Evolutionary conservation across 1,284 basidiomycete genomes (phyloP).

Genomic region (Golubevia sp.): DNA sequence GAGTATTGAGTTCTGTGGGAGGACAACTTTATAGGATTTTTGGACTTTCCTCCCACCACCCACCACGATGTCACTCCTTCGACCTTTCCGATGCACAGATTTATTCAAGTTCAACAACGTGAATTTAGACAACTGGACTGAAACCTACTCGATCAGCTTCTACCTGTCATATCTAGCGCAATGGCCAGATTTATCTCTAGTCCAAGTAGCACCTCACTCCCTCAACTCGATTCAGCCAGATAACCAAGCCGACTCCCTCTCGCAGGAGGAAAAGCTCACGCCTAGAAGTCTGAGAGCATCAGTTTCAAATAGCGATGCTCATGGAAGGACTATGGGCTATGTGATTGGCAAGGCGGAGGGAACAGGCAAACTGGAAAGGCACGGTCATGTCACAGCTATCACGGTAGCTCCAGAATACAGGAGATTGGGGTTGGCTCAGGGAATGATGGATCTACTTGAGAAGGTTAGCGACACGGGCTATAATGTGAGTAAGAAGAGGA

Average conservation of each 20-base stretch:
- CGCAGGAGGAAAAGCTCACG: background rate
- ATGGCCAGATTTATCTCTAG: conserved; percentile 86
- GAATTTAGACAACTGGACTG: conserved; percentile 90
- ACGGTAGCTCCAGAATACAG: conserved; percentile 90
- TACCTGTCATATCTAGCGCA: conserved; percentile 82
- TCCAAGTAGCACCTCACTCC: conserved; percentile 71
- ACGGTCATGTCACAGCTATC: conserved; percentile 79
- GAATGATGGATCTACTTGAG: conserved; percentile 81
- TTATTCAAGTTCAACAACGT: conserved; percentile 92
- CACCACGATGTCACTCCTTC: conserved; percentile 80
- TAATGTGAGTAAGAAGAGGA: conserved; percentile 3
- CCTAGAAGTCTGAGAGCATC: background rate
- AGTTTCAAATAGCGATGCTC: background rate
- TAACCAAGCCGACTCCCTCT: background rate
- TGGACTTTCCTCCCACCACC: too few species aligned
- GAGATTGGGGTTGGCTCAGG: conserved; percentile 77
- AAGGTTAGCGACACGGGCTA: conserved; percentile 70
- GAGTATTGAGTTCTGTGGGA: too few species aligned
- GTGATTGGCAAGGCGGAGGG: conserved; percentile 54
- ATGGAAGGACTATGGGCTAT: conserved; percentile 29
- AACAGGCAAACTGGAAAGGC: conserved; percentile 23
- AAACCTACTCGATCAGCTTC: conserved; percentile 85
- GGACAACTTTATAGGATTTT: too few species aligned
- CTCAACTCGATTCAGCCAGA: background rate
- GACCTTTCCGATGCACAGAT: conserved; percentile 82